These are phyloP conservation scores for Phytophthora fragariaefolia DNA, from an alignment of 352 stramenopile species.

Conservation along the genomic window DNA sequence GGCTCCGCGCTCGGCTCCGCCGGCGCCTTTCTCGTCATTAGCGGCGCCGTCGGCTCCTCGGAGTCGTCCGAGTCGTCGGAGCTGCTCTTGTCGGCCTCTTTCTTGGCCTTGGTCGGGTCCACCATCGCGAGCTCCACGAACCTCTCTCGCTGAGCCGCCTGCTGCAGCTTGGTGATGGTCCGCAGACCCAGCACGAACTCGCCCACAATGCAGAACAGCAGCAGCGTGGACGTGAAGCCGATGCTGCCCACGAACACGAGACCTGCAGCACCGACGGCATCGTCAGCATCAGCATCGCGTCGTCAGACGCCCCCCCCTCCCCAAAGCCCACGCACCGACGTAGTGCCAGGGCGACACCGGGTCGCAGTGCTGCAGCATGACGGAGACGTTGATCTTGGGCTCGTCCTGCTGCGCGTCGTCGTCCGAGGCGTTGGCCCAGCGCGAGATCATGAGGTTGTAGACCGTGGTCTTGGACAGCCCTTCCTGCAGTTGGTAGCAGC, in stretches of 20 bases:
- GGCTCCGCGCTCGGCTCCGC: background rate
- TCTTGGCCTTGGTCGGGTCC: slow-evolving; percentile 23
- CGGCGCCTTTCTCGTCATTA: slow-evolving; percentile 23
- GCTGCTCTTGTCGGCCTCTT: slow-evolving; percentile 3
- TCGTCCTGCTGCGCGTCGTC: background rate
- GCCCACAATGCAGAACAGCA: slow-evolving; percentile 50
- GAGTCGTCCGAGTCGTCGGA: slow-evolving; percentile 9
- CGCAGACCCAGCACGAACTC: slow-evolving; percentile 55
- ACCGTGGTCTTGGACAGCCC: slow-evolving; percentile 43
- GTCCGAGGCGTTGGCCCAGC: slow-evolving; percentile 19
- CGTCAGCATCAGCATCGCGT: background rate
- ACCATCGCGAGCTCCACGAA: slow-evolving; percentile 55
- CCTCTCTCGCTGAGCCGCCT: slow-evolving; percentile 26
- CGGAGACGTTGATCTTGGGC: slow-evolving; percentile 22
- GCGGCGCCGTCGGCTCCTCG: slow-evolving; percentile 23
- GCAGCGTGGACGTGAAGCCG: slow-evolving; percentile 50
- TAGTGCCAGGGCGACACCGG: slow-evolving; percentile 46
- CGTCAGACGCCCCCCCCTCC: background rate
- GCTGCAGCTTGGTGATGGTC: slow-evolving; percentile 49
- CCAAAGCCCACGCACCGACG: slow-evolving; percentile 37
- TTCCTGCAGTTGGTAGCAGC: slow-evolving; percentile 42
- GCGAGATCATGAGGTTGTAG: slow-evolving; percentile 56
- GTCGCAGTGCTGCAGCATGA: slow-evolving; percentile 54
- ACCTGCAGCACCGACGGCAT: slow-evolving; percentile 21
- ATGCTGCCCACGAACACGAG: slow-evolving; percentile 49